Evolutionary conservation across 495 filamentous ascomycete species (phyloP), one percentile per base, ranked within the genome.

Genomic region (Penicillium pancosmium): DNA sequence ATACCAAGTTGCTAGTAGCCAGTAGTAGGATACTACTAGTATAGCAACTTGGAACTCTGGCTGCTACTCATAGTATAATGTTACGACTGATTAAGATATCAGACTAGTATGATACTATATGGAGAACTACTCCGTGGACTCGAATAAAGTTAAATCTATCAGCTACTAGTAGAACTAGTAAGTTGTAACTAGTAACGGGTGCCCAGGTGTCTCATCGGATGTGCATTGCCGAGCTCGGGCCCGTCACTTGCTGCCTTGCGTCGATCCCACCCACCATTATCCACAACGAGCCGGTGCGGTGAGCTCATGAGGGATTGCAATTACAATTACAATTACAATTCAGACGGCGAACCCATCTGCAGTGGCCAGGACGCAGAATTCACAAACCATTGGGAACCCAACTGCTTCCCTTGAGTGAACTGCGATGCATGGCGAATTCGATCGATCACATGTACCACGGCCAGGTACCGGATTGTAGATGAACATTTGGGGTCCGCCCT

Each of bases 141-240:
- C 11, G 5, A 13, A 38, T 38, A 38, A 38, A 38, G 36, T 38
- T 38, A 13, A n/a, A 38, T 38, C 12, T n/a, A 31, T 8, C 8
- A 1, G 27, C 8, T 31, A 31, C 6, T 31, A 31, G 27, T 8
- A 9, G 6, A 8, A 31, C 6, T 31, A 31, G 27, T 31, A 12
- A 38, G n/a, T n/a, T n/a, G n/a, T n/a, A 8, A 31, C 6, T 31
- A 31, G 27, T 31, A 12, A 38, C 36, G 36, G 36, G 36, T 36
- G 34, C 13, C 34, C 9, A 36, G 41, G 19, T 46, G n/a, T 48
- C 21, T 10, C 10, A 10, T 27, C 46, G 46, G 46, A 48, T 48
- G 21, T 44, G 16, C 41, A 48, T 25, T 48, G 46, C 46, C 46
- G 46, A 48, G 11, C 7, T 23, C 46, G 21, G 35, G 38, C 51